phyloP scores from a whole-genome alignment of 2,329 filamentous ascomycete genomes.

The Aspergillus chevalieri region DNA sequence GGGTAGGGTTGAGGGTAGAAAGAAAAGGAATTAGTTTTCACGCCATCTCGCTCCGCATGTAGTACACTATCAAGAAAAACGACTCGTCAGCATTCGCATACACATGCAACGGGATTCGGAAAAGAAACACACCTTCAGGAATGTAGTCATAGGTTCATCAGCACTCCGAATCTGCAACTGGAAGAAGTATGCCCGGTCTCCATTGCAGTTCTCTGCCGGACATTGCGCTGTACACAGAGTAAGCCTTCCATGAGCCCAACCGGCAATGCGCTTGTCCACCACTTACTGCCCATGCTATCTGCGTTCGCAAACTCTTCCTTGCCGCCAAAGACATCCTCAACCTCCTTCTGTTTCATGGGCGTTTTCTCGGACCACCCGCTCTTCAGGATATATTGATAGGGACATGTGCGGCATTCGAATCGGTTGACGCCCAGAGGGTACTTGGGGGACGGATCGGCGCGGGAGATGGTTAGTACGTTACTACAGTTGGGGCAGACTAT shows the following conservation, averaged over 20 bases:
- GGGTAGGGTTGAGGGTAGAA: neutral
- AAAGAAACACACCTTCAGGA: slow-evolving; percentile 64
- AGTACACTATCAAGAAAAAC: slow-evolving; percentile 33
- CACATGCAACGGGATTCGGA: slow-evolving; percentile 10
- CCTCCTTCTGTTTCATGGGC: slow-evolving; percentile 73
- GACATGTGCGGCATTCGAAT: slow-evolving; percentile 91
- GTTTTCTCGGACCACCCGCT: slow-evolving; percentile 76
- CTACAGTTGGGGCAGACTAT: slow-evolving; percentile 46
- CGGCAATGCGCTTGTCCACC: neutral
- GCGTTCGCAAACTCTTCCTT: slow-evolving; percentile 86
- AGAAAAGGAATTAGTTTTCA: slow-evolving; percentile 38
- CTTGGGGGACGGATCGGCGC: slow-evolving; percentile 30
- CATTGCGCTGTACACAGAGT: slow-evolving; percentile 60
- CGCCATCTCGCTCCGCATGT: slow-evolving; percentile 43
- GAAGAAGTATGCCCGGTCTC: slow-evolving; percentile 83
- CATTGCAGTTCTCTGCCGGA: slow-evolving; percentile 70
- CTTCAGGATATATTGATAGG: slow-evolving; percentile 80
- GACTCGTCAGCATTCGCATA: slow-evolving; percentile 15
- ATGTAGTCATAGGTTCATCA: slow-evolving; percentile 97
- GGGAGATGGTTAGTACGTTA: slow-evolving; percentile 44
- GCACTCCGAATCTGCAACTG: slow-evolving; percentile 96
- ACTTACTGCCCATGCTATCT: slow-evolving; percentile 64
- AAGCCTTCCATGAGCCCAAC: slow-evolving; percentile 4
- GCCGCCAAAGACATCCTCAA: slow-evolving; percentile 85
- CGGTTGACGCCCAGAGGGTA: slow-evolving; percentile 57